These are phyloP conservation scores for Patellaria atrata DNA, from an alignment of 495 filamentous ascomycete species.

Conservation along the genomic window DNA sequence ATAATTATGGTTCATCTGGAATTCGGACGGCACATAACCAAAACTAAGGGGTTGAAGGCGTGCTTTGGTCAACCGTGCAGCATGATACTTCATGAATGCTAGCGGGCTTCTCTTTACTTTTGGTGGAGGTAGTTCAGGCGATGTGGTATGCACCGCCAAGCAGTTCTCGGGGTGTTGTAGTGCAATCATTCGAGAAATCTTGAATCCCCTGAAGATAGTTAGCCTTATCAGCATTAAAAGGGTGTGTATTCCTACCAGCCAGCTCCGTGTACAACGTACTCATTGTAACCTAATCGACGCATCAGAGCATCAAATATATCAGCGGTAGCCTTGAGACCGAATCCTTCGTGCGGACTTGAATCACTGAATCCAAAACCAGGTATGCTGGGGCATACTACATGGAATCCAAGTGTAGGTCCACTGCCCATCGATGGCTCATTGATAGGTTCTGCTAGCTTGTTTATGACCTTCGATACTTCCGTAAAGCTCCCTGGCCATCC, in stretches of 20 bases:
- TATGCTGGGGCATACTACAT: slow-evolving; percentile 28
- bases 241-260: slow-evolving; percentile 22
- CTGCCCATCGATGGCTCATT: slow-evolving; percentile 10
- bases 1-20: slow-evolving; percentile 3
- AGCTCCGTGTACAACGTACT: slow-evolving; percentile 24
- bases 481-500: slow-evolving; percentile 27
- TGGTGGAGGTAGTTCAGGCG: slow-evolving; percentile 21
- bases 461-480: slow-evolving; percentile 22
- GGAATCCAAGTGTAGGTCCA: slow-evolving; percentile 22
- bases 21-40: slow-evolving; percentile 21
- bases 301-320: slow-evolving; percentile 25
- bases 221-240: slow-evolving; percentile 3
- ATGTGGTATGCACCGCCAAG: slow-evolving; percentile 26
- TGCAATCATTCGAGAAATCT: slow-evolving; percentile 26
- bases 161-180: slow-evolving; percentile 18
- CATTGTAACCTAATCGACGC: slow-evolving; percentile 24
- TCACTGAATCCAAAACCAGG: slow-evolving; percentile 31
- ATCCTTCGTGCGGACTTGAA: slow-evolving; percentile 18
- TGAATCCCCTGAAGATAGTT: slow-evolving; percentile 26
- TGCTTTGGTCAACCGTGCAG: slow-evolving; percentile 19
- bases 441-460: slow-evolving; percentile 23
- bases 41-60: slow-evolving; percentile 18
- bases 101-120: slow-evolving; percentile 16
- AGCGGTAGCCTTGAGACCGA: slow-evolving; percentile 24
- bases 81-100: slow-evolving; percentile 18